A percentile compares a stretch with the other conserved stretches of the same genome.
Evolutionary conservation across 768 basidiomycete genomes (phyloP).

Genomic region (Mrakia hoshinonis): DNA sequence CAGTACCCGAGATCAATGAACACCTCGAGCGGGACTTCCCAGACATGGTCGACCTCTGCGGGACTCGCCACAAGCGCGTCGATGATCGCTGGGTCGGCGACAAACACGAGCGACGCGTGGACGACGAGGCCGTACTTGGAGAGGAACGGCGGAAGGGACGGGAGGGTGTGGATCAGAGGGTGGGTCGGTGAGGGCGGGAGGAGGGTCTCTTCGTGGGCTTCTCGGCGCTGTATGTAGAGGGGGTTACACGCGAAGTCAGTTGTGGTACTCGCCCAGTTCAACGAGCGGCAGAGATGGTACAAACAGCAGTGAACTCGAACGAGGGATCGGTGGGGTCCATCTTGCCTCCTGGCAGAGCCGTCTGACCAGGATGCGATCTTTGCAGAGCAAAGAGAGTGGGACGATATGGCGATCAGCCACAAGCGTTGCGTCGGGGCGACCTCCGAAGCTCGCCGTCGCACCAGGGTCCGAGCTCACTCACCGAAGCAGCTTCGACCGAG

Average conservation of each 20-base stretch:
- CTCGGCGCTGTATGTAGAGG: conserved; percentile 15
- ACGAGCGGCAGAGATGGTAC: neutral
- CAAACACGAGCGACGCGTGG: conserved; percentile 26
- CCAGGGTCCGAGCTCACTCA: neutral
- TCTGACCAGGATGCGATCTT: conserved; percentile 28
- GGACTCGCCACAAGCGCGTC: conserved; percentile 12
- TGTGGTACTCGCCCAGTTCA: no score
- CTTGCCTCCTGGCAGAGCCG: conserved; percentile 30
- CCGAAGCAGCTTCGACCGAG: conserved; percentile 25
- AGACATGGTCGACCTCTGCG: conserved; percentile 24
- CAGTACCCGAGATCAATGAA: conserved; percentile 8
- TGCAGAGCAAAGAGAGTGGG: neutral
- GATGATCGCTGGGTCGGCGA: conserved; percentile 10
- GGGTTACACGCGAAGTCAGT: neutral
- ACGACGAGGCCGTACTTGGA: conserved; percentile 28
- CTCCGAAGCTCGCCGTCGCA: neutral
- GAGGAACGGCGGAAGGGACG: conserved; percentile 20
- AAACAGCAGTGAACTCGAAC: conserved; percentile 25
- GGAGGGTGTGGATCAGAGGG: conserved; percentile 12
- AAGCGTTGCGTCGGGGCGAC: neutral
- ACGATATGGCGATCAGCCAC: neutral
- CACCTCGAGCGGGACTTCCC: conserved; percentile 16
- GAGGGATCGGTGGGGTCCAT: conserved; percentile 23
- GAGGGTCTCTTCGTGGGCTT: conserved; percentile 24
- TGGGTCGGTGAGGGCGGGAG: conserved; percentile 6